Evolutionary conservation across 306 rosid genomes (phyloP).

Genomic region (Gastrolobium bilobum): DNA sequence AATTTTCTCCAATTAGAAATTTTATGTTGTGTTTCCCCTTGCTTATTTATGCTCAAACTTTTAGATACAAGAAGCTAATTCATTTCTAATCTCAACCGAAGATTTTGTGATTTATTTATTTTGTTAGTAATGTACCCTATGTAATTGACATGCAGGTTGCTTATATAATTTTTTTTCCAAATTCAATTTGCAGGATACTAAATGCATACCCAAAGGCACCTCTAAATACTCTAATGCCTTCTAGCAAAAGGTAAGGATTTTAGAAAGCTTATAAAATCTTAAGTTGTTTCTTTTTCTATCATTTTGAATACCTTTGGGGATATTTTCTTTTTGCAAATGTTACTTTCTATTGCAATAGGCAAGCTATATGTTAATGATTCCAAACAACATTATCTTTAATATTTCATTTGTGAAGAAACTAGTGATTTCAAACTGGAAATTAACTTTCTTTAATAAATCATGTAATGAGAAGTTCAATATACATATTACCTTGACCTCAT

Average conservation of each 20-base stretch:
- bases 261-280: constrained; percentile 20
- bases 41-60: constrained; percentile 29
- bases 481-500: background rate
- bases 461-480: background rate
- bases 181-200: constrained; percentile 75
- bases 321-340: constrained; percentile 16
- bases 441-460: constrained; percentile 30
- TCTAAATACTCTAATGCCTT: constrained; percentile 67
- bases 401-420: constrained; percentile 34
- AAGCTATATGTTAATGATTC: constrained; percentile 27
- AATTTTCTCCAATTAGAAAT: constrained; percentile 25
- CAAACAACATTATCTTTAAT: constrained; percentile 1
- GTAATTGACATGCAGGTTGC: constrained; percentile 23
- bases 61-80: constrained; percentile 30
- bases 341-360: background rate
- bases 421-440: constrained; percentile 13
- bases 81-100: constrained; percentile 23
- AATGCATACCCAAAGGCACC: constrained; percentile 81
- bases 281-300: constrained; percentile 20
- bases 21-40: constrained; percentile 27
- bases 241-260: constrained; percentile 66
- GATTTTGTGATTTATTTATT: background rate
- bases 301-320: constrained; percentile 2
- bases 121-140: background rate
- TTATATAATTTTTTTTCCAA: constrained; percentile 1